Evolutionary conservation across 352 stramenopile genomes (phyloP).

Genomic region (Phytophthora crassamura): DNA sequence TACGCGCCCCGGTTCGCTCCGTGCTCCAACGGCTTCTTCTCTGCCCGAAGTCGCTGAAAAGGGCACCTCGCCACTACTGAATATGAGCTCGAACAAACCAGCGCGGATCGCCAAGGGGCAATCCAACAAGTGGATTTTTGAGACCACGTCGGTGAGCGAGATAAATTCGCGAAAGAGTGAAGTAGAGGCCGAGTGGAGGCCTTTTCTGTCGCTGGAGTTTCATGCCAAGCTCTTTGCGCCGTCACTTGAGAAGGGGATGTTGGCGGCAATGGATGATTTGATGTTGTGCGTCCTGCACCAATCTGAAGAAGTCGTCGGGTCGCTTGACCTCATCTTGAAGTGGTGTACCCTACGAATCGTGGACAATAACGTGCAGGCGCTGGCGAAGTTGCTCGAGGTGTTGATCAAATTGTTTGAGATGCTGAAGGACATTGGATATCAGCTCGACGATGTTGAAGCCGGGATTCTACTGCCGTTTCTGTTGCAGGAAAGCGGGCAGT

Average conservation of each 20-base stretch:
- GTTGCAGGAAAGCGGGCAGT: slow-evolving; percentile 85
- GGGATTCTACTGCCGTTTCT: slow-evolving; percentile 84
- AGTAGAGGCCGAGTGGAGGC: slow-evolving; percentile 80
- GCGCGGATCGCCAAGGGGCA: slow-evolving; percentile 68
- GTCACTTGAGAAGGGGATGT: slow-evolving; percentile 85
- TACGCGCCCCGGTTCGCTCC: slow-evolving; percentile 44
- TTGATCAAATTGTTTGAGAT: slow-evolving; percentile 85
- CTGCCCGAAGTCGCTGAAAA: slow-evolving; percentile 59
- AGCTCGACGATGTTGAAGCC: slow-evolving; percentile 85
- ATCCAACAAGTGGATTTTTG: slow-evolving; percentile 89
- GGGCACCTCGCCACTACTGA: slow-evolving; percentile 48
- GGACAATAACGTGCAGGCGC: slow-evolving; percentile 89
- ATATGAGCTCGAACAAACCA: slow-evolving; percentile 71
- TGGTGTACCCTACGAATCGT: slow-evolving; percentile 87
- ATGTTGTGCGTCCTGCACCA: slow-evolving; percentile 70
- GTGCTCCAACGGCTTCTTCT: slow-evolving; percentile 26
- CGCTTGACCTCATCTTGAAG: slow-evolving; percentile 84
- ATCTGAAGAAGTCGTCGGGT: slow-evolving; percentile 68
- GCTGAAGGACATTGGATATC: slow-evolving; percentile 67
- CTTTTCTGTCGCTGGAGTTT: slow-evolving; percentile 70
- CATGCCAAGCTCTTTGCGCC: slow-evolving; percentile 83
- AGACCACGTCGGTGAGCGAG: slow-evolving; percentile 70
- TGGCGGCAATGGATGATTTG: slow-evolving; percentile 78
- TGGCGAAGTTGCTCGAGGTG: slow-evolving; percentile 84
- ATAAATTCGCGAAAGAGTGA: slow-evolving; percentile 76